A percentile compares a stretch with the other conserved stretches of the same genome.
These are phyloP conservation scores for Epithele typhae DNA, from an alignment of 768 basidiomycete species.

Conservation along the genomic window DNA sequence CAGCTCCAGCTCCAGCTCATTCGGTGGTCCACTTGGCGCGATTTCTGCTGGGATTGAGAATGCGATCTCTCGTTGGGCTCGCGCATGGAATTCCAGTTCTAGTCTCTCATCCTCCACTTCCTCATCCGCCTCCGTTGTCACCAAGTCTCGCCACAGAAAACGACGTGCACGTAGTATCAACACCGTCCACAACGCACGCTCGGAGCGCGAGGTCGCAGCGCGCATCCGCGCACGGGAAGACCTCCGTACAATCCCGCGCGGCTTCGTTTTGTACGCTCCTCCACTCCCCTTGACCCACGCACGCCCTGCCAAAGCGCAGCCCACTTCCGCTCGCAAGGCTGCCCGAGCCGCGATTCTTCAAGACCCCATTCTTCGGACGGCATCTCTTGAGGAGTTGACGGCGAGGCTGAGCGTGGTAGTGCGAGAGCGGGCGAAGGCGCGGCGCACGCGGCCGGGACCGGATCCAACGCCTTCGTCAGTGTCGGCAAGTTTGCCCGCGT, in stretches of 20 bases:
- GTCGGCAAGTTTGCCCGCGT: background rate
- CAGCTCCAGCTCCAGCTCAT: slow-evolving; percentile 32
- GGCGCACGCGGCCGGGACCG: slow-evolving; percentile 11
- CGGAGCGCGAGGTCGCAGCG: slow-evolving; percentile 57
- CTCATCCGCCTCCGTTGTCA: slow-evolving; percentile 40
- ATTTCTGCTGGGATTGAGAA: slow-evolving; percentile 58
- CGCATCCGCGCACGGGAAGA: slow-evolving; percentile 62
- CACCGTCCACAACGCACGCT: slow-evolving; percentile 47
- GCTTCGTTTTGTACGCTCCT: slow-evolving; percentile 65
- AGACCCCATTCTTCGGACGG: slow-evolving; percentile 13
- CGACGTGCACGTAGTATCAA: slow-evolving; percentile 42
- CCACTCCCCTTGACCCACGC: slow-evolving; percentile 23
- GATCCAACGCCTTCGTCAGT: background rate
- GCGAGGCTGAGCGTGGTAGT: slow-evolving; percentile 13
- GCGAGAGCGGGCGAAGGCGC: slow-evolving; percentile 13
- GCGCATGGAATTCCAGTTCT: slow-evolving; percentile 41
- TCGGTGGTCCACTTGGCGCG: slow-evolving; percentile 30
- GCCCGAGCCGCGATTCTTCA: background rate
- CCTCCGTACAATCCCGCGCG: slow-evolving; percentile 53
- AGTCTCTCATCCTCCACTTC: slow-evolving; percentile 38
- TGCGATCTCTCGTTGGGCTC: slow-evolving; percentile 71
- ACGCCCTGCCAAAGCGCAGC: slow-evolving; percentile 2
- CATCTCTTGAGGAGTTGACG: slow-evolving; percentile 15
- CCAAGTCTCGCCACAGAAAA: slow-evolving; percentile 31
- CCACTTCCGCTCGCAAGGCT: background rate